Evolutionary conservation across 352 stramenopile genomes (phyloP).

Genomic region (Pythium aquatile): DNA sequence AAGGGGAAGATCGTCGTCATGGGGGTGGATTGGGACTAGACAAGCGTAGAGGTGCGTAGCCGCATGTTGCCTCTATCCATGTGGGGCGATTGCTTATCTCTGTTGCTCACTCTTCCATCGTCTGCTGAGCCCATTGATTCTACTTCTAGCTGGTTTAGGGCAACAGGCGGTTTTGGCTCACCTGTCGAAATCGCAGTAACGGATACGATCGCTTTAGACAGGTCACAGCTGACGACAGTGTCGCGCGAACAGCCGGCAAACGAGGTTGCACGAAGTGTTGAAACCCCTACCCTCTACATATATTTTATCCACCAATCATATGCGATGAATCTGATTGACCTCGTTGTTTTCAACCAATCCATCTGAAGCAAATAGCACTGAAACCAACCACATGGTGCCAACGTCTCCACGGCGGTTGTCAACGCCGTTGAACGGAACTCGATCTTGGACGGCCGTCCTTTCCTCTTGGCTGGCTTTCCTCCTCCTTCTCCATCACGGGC

Average conservation of each 20-base stretch:
- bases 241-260: neutral
- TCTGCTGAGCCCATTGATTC: neutral
- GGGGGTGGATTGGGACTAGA: neutral
- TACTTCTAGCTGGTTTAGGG: neutral
- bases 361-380: neutral
- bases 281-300: neutral
- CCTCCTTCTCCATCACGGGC: neutral
- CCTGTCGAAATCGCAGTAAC: neutral
- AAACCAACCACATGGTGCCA: conserved; percentile 2
- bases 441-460: conserved; percentile 1
- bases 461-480: neutral
- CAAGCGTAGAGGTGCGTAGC: neutral
- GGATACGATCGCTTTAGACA: neutral
- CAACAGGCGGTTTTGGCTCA: conserved; percentile 3
- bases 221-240: conserved; percentile 3
- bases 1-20: conserved; percentile 9
- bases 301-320: neutral
- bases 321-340: neutral
- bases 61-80: conserved; percentile 1
- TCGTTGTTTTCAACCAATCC: conserved; percentile 5
- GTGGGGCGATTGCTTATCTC: neutral
- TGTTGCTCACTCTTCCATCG: conserved; percentile 1
- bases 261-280: neutral
- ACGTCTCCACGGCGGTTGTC: neutral
- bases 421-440: conserved; percentile 4